Evolutionary conservation across 164 flowering plant species (phyloP).

Genomic region (Kalanchoe fedtschenkoi): DNA sequence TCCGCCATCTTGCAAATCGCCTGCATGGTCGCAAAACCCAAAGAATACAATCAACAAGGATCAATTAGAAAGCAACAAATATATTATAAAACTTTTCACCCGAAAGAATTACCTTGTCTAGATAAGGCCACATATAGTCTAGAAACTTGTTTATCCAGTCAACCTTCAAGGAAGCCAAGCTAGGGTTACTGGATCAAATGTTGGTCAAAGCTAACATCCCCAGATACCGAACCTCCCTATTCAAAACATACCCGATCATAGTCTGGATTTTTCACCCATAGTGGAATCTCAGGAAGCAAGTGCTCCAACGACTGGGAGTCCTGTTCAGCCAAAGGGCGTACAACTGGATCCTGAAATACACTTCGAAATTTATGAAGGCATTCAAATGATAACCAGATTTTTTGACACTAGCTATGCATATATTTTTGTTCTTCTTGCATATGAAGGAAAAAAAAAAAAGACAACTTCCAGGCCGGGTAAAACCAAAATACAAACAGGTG

Average conservation of each 20-base stretch:
- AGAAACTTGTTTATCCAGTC: constrained; percentile 93
- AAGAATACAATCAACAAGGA: not conserved
- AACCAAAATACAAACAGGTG: not conserved
- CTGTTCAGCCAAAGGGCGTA: constrained; percentile 74
- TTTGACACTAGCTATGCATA: not conserved
- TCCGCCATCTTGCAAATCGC: constrained; percentile 87
- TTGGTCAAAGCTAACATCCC: not conserved
- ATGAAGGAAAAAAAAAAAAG: too few relatives aligned
- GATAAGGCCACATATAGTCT: constrained; percentile 81
- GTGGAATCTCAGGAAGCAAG: constrained; percentile 86
- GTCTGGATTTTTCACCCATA: constrained; percentile 94
- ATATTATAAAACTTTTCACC: not conserved
- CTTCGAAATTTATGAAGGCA: not conserved
- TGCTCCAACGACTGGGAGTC: constrained; percentile 56
- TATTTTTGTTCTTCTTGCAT: too few relatives aligned
- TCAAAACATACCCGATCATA: constrained; percentile 67
- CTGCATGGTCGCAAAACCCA: constrained; percentile 17
- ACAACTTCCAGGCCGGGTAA: too few relatives aligned
- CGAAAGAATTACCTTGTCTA: constrained; percentile 62
- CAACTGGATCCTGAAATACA: constrained; percentile 46
- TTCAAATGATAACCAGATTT: not conserved
- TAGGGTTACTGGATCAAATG: not conserved
- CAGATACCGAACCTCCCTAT: not conserved
- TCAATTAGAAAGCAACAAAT: not conserved
- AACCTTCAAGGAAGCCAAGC: constrained; percentile 32